Conservation (phyloP, 257 asterid species). For the Solanum raphanifolium region DNA sequence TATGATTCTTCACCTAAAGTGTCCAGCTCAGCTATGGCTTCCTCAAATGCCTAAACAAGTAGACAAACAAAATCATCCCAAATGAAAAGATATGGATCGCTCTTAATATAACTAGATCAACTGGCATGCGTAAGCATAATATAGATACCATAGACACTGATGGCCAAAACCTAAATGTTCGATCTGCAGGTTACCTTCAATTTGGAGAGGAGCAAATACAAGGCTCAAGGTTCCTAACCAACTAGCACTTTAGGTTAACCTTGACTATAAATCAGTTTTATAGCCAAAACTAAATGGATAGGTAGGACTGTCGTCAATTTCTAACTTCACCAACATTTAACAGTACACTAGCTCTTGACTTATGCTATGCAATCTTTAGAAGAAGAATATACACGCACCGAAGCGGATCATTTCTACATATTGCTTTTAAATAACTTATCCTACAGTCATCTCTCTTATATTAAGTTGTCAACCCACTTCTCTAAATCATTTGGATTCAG, state of each 20-base stretch:
- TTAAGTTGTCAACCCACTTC: not conserved
- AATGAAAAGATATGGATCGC: not conserved
- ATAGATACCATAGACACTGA: not conserved
- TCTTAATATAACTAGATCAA: not conserved
- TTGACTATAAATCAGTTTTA: not conserved
- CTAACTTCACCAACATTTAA: not conserved
- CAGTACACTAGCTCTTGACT: not conserved
- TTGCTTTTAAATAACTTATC: not conserved
- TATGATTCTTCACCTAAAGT: conserved; percentile 46
- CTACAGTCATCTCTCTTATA: not conserved
- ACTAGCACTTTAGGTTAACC: not conserved
- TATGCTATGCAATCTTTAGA: not conserved
- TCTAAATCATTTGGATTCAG: not conserved
- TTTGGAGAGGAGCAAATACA: not conserved
- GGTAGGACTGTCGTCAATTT: not conserved
- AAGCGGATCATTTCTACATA: not conserved
- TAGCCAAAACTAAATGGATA: not conserved
- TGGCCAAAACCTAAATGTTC: not conserved
- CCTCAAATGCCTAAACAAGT: conserved; percentile 34
- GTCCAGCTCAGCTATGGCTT: conserved; percentile 49
- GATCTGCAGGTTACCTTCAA: not conserved
- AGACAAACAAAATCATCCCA: not conserved
- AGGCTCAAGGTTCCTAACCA: not conserved
- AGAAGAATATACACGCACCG: not conserved
- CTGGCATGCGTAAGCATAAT: not conserved